Evolutionary conservation across 1,284 basidiomycete genomes (phyloP), one percentile per base, ranked within the genome.

Genomic region (Tilletiopsis washingtonensis): DNA sequence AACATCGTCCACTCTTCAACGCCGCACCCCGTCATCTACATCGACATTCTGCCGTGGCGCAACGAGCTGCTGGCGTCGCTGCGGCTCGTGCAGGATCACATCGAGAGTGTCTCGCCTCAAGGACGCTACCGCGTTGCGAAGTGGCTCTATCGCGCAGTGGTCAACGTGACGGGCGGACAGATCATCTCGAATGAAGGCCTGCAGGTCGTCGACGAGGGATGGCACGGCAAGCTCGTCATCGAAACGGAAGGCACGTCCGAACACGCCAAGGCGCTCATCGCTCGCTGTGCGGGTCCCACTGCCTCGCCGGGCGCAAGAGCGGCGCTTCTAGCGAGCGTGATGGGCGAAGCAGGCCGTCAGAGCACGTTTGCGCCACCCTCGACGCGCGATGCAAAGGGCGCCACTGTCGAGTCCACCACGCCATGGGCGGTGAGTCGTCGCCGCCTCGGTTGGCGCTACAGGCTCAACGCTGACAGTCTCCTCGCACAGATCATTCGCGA

Each of bases 91-190:
- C 67, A 73, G 49, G 75, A 76, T 32, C 66, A 71, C 43, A 67
- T 74, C n/a, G 60, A 71, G 39, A 63, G 73, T 21, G 53, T 64
- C 17, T 68, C 67, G 6, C 67, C 73, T 2, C 68, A 74, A 44
- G 60, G 56, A 23, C 54, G 59, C 15, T 76, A 76, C 56, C 56
- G 66, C 9, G 64, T 76, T 51, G 64, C 68, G 26, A 71, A 70
- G 48, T 76, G 73, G 69, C 67, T 77, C 25, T 76, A 77, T 57
- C 62, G 75, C 3, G 66, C 69, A 0, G 56, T 56, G n/a, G 60
- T 74, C 41, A 56, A 50, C 20, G 45, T 74, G n/a, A 53, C 50
- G 1, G 40, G 51, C 3, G 61, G 62, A 4, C 51, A 61, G 15
- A 62, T 67, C 38, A 62, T 67, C 36, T 53, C 48, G 20, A 49